These are phyloP conservation scores for Beauveria australis DNA, from an alignment of 2,329 filamentous ascomycete species.

Conservation along the genomic window DNA sequence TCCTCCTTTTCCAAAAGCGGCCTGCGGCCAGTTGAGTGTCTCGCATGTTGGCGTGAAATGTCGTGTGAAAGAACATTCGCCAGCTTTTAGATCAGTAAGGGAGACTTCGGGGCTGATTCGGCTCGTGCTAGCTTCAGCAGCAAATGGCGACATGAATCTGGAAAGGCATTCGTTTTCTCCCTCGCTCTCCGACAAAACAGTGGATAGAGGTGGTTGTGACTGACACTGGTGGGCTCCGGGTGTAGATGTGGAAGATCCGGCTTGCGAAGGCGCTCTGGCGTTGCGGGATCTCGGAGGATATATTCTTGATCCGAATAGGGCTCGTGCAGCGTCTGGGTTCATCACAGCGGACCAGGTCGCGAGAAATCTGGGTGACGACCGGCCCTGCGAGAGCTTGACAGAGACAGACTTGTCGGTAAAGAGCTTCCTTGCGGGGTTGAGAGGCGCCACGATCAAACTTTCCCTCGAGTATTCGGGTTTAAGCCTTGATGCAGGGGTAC, in stretches of 20 bases:
- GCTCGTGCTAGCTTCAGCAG: not conserved
- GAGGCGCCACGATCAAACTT: constrained; percentile 49
- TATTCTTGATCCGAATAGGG: constrained; percentile 19
- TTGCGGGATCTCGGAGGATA: constrained; percentile 6
- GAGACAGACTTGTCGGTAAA: constrained; percentile 34
- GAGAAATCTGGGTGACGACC: constrained; percentile 42
- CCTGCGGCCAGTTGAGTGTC: constrained; percentile 42
- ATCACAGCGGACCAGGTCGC: constrained; percentile 49
- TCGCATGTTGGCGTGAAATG: constrained; percentile 26
- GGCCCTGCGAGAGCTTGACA: constrained; percentile 36
- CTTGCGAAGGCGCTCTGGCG: not conserved
- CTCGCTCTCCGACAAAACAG: constrained; percentile 55
- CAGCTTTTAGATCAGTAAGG: not conserved
- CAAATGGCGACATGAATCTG: constrained; percentile 35
- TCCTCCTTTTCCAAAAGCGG: constrained; percentile 33
- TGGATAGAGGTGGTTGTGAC: constrained; percentile 58
- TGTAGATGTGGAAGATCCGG: not conserved
- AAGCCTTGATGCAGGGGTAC: constrained; percentile 22
- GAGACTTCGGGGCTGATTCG: not conserved
- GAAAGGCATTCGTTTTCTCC: constrained; percentile 41
- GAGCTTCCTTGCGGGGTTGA: constrained; percentile 20
- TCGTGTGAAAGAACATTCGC: not conserved
- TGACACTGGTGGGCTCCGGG: constrained; percentile 38
- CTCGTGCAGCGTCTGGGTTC: constrained; percentile 36
- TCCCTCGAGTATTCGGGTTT: constrained; percentile 50